These are phyloP conservation scores for Musa beccarii DNA, from an alignment of 176 grass and related monocot species.

Conservation along the genomic window DNA sequence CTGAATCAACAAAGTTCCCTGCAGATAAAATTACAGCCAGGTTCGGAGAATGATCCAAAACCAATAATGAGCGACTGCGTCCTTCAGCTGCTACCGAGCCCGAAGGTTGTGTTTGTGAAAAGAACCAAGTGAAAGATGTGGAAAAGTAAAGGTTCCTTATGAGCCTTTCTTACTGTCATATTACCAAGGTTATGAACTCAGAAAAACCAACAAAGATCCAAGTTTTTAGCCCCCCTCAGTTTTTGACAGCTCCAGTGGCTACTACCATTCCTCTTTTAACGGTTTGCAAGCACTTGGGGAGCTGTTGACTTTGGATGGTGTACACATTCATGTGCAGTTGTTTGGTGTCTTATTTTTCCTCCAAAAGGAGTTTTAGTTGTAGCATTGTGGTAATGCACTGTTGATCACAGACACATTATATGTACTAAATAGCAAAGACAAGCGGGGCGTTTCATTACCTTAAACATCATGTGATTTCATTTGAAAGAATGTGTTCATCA, in stretches of 20 bases:
- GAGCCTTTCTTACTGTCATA: conserved; percentile 20
- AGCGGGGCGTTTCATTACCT: background rate
- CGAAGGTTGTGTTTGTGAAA: conserved; percentile 45
- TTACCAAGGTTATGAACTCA: conserved; percentile 15
- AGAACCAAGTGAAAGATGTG: conserved; percentile 24
- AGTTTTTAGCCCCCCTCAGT: conserved; percentile 40
- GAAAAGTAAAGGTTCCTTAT: conserved; percentile 2
- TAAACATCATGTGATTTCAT: too few species aligned
- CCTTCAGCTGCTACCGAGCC: conserved; percentile 39
- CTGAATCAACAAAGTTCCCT: background rate
- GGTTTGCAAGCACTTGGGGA: conserved; percentile 39
- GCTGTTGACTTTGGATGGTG: conserved; percentile 41
- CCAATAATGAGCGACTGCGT: conserved; percentile 16
- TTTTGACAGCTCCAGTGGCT: conserved; percentile 61
- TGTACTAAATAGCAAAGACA: too few species aligned
- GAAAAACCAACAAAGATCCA: conserved; percentile 9
- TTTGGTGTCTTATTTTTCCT: background rate
- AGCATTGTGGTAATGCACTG: background rate
- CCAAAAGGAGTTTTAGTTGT: background rate
- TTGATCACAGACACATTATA: background rate
- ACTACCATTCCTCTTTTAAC: conserved; percentile 22
- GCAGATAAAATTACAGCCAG: conserved; percentile 55
- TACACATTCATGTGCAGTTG: background rate
- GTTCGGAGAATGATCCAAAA: conserved; percentile 23
- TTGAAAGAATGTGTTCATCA: too few species aligned